Percentiles rank a stretch among this genome's conserved stretches.
These are phyloP conservation scores for Umbelopsis isabellina DNA, from an alignment of 192 early-diverging fungal genomes.

Conservation along the genomic window DNA sequence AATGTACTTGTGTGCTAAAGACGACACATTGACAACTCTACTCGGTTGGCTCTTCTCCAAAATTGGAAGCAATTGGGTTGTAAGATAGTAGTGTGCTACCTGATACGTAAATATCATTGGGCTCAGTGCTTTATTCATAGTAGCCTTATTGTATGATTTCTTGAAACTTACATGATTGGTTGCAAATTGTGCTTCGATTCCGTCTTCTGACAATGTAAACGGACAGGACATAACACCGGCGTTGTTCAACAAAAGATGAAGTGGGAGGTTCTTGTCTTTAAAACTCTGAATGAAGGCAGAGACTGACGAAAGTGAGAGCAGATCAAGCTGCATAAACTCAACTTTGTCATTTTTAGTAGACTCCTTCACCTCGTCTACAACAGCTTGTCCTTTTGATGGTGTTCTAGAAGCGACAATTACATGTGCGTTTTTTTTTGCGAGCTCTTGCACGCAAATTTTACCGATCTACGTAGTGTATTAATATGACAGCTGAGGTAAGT, in stretches of 20 bases:
- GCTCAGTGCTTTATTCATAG: background rate
- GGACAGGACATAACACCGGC: slow-evolving; percentile 54
- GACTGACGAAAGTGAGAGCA: slow-evolving; percentile 43
- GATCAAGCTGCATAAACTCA: slow-evolving; percentile 33
- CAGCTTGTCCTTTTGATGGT: slow-evolving; percentile 12
- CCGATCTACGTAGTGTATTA: slow-evolving; percentile 26
- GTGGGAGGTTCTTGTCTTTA: slow-evolving; percentile 26
- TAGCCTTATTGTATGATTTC: background rate
- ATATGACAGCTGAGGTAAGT: background rate
- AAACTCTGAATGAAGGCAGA: slow-evolving; percentile 34
- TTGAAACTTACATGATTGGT: slow-evolving; percentile 46
- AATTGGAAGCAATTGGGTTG: slow-evolving; percentile 3
- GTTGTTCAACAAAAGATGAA: slow-evolving; percentile 58
- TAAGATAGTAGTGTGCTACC: slow-evolving; percentile 22
- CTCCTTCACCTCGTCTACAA: slow-evolving; percentile 30
- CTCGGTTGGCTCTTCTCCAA: slow-evolving; percentile 15
- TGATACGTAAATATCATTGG: background rate
- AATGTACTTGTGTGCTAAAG: background rate
- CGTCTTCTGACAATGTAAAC: slow-evolving; percentile 37
- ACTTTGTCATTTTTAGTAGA: slow-evolving; percentile 27
- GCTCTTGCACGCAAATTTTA: slow-evolving; percentile 30
- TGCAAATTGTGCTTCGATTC: slow-evolving; percentile 52
- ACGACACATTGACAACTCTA: slow-evolving; percentile 17
- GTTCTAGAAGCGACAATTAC: slow-evolving; percentile 27
- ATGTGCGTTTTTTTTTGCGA: slow-evolving; percentile 34